Base-by-base conservation (phyloP, 805 yeast genomes). In the Candida boleticola region DNA sequence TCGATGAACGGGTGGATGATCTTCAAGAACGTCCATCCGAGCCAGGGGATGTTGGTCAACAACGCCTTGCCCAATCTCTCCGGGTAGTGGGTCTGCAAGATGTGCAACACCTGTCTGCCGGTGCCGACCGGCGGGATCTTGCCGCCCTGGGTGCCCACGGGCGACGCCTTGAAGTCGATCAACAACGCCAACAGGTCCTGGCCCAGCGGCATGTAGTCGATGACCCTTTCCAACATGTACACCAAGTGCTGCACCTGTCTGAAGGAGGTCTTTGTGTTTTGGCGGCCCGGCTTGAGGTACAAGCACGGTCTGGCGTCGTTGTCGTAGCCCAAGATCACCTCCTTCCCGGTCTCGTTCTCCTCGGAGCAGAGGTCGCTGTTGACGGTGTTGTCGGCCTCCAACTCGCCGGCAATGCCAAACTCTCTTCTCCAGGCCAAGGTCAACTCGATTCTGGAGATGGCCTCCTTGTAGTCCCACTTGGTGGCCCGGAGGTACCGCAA, bases 231-330 rank as follows among this genome's bases (percentile, higher is more conserved):
- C 41, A 93, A 73, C 89, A 85, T 85, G 68, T 74, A 92, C 5
- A 93, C 98, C 60, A 93, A 71, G 60, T 89, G 97, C 64, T 93
- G 95, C n/a, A 93, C 97, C 60, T 93, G 99, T 53, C 92, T 77
- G 48, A 81, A 84, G 1, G 93, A 80, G 2, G 93, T 80, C 57
- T 88, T 87, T 13, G 99, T 93, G 67, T 93, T 93, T 65, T 93
- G 99, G 59, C 96, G 79, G 11, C 98, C 98, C 0, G 96, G 95
- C 61, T 87, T 85, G 60, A 93, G 73, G 61, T 92, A 92, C 27
- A 93, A 68, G 56, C 97, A 92, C 3, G 99, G 98, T 59, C 99
- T 79, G 19, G 84, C 76, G 55, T 85, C 89, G 53, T 83, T 85
- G 58, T 93, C 99, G 58, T 71, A 93, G 18, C 99, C 99, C 36